Base-by-base conservation (phyloP, 202 grass and related monocot genomes). In the Carex arenaria region DNA sequence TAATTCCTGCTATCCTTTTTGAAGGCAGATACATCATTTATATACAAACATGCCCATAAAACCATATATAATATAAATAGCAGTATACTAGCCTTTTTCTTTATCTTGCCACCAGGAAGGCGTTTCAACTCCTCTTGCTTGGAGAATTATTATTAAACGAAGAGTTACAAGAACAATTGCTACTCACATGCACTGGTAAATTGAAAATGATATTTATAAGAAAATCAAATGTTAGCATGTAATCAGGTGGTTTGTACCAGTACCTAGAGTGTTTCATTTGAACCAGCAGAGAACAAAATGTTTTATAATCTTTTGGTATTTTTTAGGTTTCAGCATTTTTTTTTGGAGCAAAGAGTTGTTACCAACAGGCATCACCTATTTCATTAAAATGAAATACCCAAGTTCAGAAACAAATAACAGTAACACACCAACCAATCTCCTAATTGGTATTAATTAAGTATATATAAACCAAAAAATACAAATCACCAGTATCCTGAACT, bases 161-260 rank as follows among this genome's bases (percentile, higher is more conserved):
- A 83, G 80, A 23, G 31, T 34, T 64, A 80, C 65, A 19, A 56
- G 5, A 75, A 17, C 66, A 57, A 80, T 55, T 72, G 36, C 49
- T 70, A 83, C 38, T 34, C 20, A 49, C 10, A 82, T 18, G 15
- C 15, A 36, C 7, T 34, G 7, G 3, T 59, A 36, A 18, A 13
- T 26, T 9, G 45, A 23, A 30, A 26, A 52, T 43, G 53, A 53
- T 17, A 31, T 54, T 74, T 54, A 8, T 4, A 10, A 53, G 26
- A 69, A 69, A 69, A n/a, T 18, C 20, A 22, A 54, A 74, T 53
- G 20, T 10, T 74, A 54, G 5, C 20, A 52, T 53, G 70, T 53
- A 52, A 4, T 53, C 70, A 53, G 70, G 10, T 9, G 13, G 49
- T 75, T 75, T 54, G 12, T 52, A 52, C 70, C 72, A 75, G 72